These are phyloP conservation scores for Coniochaeta pulveracea DNA, from an alignment of 2,329 filamentous ascomycete species.

Conservation along the genomic window DNA sequence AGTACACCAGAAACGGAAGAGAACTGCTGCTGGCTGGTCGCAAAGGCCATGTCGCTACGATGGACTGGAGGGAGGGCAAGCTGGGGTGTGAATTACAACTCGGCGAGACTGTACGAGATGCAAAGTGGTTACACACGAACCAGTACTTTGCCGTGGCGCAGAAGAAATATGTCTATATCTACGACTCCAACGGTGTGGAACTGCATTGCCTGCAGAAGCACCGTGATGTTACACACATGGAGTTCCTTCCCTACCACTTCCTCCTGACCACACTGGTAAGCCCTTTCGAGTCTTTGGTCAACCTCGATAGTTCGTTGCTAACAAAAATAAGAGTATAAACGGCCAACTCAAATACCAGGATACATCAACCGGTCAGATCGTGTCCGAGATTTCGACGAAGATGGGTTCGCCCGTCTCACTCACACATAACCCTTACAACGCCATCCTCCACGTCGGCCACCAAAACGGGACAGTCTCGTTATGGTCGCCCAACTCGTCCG, in stretches of 20 bases:
- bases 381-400: conserved; percentile 76
- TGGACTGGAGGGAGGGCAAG: conserved; percentile 92
- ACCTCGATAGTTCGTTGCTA: conserved; percentile 8
- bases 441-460: conserved; percentile 82
- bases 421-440: conserved; percentile 84
- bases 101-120: conserved; percentile 80
- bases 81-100: conserved; percentile 86
- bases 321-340: conserved; percentile 48
- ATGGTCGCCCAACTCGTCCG: conserved; percentile 87
- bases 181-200: conserved; percentile 83
- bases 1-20: conserved; percentile 84
- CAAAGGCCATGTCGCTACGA: conserved; percentile 90
- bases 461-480: conserved; percentile 91
- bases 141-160: conserved; percentile 92
- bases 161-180: conserved; percentile 95
- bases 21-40: conserved; percentile 76
- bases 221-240: conserved; percentile 82
- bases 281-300: conserved; percentile 10
- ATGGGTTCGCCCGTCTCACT: conserved; percentile 76
- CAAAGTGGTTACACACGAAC: conserved; percentile 88
- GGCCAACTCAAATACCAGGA: conserved; percentile 92
- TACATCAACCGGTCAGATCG: conserved; percentile 81
- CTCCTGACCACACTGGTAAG: conserved; percentile 74
- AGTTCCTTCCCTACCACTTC: conserved; percentile 95
- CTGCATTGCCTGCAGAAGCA: conserved; percentile 86